Evolutionary conservation across 2,329 filamentous ascomycete species (phyloP), one percentile per base, ranked within the genome.

Genomic region (Penicillium sclerotigenum): DNA sequence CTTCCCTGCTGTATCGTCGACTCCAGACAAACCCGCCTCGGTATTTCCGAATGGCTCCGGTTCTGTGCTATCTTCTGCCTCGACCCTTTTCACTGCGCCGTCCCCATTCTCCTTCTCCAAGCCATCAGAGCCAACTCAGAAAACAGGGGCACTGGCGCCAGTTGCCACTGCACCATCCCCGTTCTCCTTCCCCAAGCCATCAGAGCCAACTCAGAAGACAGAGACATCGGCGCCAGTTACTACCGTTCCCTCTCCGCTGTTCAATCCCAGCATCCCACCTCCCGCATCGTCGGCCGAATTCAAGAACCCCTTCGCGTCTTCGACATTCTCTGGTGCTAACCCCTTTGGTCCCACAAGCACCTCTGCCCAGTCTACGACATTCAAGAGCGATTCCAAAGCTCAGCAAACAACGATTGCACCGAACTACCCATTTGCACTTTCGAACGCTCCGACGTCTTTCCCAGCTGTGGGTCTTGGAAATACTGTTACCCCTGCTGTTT

Each of bases 131-230:
- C 10, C 8, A 18, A 18, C 36, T 4, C 42, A 34, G 5, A 47
- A 47, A 16, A 13, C 31, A 2, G 51, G 40, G 20, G 16, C 34
- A 18, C 5, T 26, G 8, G n/a, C 34, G 5, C 28, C 11, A 31
- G 2, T 16, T 16, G 13, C 36, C 22, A 16, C 46, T 45, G 6
- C 47, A 5, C 14, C 56, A 9, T 55, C 54, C 10, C 34, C 31
- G 2, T 57, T 54, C 31, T 16, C 48, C 4, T 51, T 56, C 34
- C 16, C 56, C 1, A 56, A 60, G 10, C 34, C 49, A n/a, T 8
- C 49, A 14, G 46, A 36, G 22, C 9, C 22, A 18, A 43, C 6
- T 4, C 37, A 50, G 31, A 20, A 16, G 4, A 11, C 46, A 3
- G 37, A 50, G 22, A 14, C 46, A 16, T 14, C 45, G 16, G 45